Conservation (phyloP, 352 stramenopile species). For the Blastocystis sp. region DNA sequence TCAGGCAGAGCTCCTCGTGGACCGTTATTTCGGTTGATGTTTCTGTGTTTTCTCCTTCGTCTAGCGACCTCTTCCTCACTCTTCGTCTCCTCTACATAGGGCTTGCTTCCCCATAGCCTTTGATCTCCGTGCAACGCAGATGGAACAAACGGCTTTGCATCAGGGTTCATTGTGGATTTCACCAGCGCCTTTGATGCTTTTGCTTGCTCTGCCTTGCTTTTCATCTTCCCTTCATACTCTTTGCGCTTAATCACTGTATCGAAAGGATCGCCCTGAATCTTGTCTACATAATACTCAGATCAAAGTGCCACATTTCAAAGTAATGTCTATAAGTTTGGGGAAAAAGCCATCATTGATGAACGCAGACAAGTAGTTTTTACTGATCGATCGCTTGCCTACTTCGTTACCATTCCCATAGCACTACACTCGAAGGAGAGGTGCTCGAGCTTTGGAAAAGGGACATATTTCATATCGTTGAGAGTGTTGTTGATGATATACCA, state of each 20-base stretch:
- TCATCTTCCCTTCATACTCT: background rate
- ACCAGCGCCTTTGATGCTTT: background rate
- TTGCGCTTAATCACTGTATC: background rate
- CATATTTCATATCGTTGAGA: background rate
- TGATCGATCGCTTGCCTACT: background rate
- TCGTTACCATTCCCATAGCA: background rate
- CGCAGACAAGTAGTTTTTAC: background rate
- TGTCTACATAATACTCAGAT: background rate
- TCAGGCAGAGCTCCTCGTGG: background rate
- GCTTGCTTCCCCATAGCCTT: slow-evolving; percentile 15
- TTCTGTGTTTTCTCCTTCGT: background rate
- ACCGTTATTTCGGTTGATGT: slow-evolving; percentile 50
- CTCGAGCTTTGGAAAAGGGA: background rate
- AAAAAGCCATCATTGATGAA: background rate
- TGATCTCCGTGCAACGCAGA: background rate
- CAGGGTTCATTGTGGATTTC: background rate
- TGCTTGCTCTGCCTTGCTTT: background rate
- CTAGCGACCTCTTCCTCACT: background rate
- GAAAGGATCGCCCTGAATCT: background rate
- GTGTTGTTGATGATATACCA: background rate
- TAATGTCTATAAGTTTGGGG: background rate
- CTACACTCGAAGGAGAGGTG: background rate
- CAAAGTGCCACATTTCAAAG: background rate
- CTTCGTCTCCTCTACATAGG: background rate
- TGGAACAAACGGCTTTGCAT: background rate